Evolutionary conservation across 306 rosid genomes (phyloP).

Genomic region (Rosa rugosa): DNA sequence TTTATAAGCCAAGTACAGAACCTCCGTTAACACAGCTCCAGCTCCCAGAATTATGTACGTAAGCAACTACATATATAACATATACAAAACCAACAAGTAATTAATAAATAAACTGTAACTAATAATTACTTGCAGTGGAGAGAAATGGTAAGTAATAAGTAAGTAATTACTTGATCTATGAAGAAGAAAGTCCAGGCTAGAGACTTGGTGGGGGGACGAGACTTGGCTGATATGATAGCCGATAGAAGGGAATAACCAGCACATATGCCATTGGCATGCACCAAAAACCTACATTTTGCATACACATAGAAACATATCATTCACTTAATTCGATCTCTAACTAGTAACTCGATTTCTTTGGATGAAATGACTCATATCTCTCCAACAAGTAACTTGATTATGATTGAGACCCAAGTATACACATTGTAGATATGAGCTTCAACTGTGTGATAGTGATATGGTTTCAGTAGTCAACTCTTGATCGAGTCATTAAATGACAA

Average conservation of each 20-base stretch:
- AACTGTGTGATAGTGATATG: background rate
- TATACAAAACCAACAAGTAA: background rate
- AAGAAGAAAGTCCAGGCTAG: constrained; percentile 85
- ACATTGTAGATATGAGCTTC: background rate
- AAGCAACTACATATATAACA: constrained; percentile 33
- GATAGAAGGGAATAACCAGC: constrained; percentile 90
- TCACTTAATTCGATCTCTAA: background rate
- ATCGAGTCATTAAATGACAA: too few relatives aligned
- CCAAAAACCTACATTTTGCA: constrained; percentile 65
- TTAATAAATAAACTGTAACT: background rate
- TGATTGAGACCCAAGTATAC: background rate
- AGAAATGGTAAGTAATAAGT: background rate
- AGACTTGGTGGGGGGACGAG: constrained; percentile 49
- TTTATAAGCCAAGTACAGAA: constrained; percentile 64
- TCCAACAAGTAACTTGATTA: background rate
- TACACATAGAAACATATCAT: background rate
- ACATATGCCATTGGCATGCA: constrained; percentile 84
- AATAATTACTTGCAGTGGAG: background rate
- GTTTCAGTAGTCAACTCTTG: background rate
- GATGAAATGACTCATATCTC: background rate
- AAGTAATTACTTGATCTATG: constrained; percentile 71
- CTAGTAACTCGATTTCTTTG: background rate
- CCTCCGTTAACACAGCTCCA: constrained; percentile 70
- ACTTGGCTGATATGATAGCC: constrained; percentile 62
- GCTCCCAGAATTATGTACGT: constrained; percentile 71